Conservation (phyloP, 148 eudicot species). For the Persicaria tinctoria region DNA sequence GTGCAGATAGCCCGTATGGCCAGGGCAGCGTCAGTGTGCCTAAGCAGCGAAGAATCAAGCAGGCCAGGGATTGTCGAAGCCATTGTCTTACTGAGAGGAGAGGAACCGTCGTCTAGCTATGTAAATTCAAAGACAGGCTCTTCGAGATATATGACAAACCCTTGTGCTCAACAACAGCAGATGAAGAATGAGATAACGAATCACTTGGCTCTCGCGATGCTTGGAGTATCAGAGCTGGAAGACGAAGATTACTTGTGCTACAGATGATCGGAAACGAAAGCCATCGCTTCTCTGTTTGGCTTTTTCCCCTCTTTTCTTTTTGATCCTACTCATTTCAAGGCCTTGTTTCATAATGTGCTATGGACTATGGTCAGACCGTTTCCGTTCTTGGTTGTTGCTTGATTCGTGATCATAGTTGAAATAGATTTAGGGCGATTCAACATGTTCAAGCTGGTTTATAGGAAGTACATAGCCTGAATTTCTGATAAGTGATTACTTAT, state of each 20-base stretch:
- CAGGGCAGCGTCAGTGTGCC: constrained; percentile 72
- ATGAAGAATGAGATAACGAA: constrained; percentile 56
- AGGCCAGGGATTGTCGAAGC: constrained; percentile 65
- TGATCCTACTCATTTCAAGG: background rate
- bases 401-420: background rate
- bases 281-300: background rate
- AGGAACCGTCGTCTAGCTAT: constrained; percentile 19
- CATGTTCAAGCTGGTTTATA: background rate
- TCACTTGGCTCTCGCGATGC: constrained; percentile 90
- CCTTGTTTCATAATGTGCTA: background rate
- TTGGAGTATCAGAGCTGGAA: constrained; percentile 78
- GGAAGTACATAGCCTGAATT: background rate
- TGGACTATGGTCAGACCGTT: background rate
- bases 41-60: constrained; percentile 56
- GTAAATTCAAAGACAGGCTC: constrained; percentile 34
- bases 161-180: constrained; percentile 31
- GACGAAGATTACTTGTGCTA: constrained; percentile 50
- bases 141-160: constrained; percentile 25
- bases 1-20: constrained; percentile 53
- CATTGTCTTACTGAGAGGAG: constrained; percentile 53
- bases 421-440: background rate
- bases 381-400: background rate
- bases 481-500: background rate
- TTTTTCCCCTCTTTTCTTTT: background rate
- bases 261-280: constrained; percentile 33